These are phyloP conservation scores for Cicer bijugum DNA, from an alignment of 306 rosid genomes.

Conservation along the genomic window DNA sequence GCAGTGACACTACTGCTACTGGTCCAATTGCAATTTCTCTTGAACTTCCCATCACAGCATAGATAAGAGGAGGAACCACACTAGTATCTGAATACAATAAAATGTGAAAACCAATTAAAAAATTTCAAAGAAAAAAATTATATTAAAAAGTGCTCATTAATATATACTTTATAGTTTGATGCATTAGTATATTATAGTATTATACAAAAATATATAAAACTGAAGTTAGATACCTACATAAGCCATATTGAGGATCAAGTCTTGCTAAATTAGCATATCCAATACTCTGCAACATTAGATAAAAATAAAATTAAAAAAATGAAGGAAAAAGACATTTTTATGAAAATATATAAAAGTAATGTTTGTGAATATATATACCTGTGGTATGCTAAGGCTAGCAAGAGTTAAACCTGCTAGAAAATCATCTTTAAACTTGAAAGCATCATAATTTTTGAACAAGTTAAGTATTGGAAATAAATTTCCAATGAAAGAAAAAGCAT, in stretches of 20 bases:
- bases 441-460: slow-evolving; percentile 68
- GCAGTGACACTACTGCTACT: slow-evolving; percentile 88
- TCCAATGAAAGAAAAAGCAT: slow-evolving; percentile 45
- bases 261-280: slow-evolving; percentile 87
- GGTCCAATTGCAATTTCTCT: slow-evolving; percentile 95
- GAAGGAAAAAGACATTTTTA: neutral
- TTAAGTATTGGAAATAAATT: slow-evolving; percentile 69
- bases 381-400: slow-evolving; percentile 91
- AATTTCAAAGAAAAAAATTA: neutral
- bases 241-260: slow-evolving; percentile 89
- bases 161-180: no score
- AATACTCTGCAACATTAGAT: slow-evolving; percentile 68
- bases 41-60: slow-evolving; percentile 93
- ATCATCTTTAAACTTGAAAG: slow-evolving; percentile 66
- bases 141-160: no score
- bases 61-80: slow-evolving; percentile 85
- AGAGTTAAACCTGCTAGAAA: slow-evolving; percentile 86
- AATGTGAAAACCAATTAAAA: neutral
- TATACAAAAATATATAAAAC: neutral
- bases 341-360: neutral
- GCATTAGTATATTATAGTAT: neutral
- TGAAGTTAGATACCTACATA: slow-evolving; percentile 61
- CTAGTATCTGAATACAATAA: slow-evolving; percentile 69
- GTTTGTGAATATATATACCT: slow-evolving; percentile 50
- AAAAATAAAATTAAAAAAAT: neutral